Evolutionary conservation across 1,139 yeast genomes (phyloP), one percentile per base, ranked within the genome.

Genomic region (Nematodospora anomalae): DNA sequence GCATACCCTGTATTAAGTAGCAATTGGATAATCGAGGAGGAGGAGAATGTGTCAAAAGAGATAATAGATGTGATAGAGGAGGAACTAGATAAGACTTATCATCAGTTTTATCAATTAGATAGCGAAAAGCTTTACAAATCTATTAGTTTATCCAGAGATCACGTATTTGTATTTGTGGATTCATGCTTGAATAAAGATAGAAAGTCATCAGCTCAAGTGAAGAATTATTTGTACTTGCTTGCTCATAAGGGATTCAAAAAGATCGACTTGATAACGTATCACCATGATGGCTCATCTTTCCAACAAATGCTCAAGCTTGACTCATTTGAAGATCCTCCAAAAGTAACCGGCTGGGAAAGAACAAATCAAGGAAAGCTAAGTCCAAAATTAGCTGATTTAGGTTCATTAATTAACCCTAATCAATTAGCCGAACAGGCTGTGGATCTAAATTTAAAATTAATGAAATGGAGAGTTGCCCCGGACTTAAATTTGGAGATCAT

Each of bases 391-490:
- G 88, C 95, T 0, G 94, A 92, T 54, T 62, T 92, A 37, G 89
- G 95, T 1, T 65, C 87, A 1, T 66, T 92, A 32, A 79, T 92
- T 32, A 80, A 90, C 53, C 98, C 98, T 0, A 47, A 68, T 4
- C 81, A 83, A 45, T 66, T 92, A 14, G 95, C 97, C 0, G 85
- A 83, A 43, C 97, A 92, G 57, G 94, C 97, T 0, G 92, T 89
- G 4, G 96, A 90, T 57, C 68, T 92, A 41, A 92, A 92, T 53
- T 66, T 94, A 45, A 86, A 86, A 60, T 67, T 92, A 30, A 94
- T 92, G 98, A 89, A 89, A 58, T 92, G 99, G 99, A 73, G 98
- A 48, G 76, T 92, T 20, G 90, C 89, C 1, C 97, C 98, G 0
- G 74, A 79, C 7, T 57, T 92, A 6, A 75, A 92, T 51, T 67